Evolutionary conservation across 805 yeast species (phyloP).

Genomic region (Groenewaldozyma tartarivorans): DNA sequence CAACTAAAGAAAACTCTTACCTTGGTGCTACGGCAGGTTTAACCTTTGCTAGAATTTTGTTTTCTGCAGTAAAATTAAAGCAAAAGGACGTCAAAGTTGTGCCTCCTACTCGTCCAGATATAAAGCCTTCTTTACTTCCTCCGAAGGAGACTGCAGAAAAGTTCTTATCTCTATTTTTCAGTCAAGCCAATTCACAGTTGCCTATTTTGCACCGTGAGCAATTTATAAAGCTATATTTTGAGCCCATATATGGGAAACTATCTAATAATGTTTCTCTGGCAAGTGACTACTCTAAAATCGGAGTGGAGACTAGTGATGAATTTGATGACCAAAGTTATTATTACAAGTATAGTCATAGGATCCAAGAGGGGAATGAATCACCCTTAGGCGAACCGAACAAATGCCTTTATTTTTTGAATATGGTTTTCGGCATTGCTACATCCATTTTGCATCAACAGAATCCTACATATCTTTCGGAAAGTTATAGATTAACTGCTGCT

Average conservation of each 20-base stretch:
- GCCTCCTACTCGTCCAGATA: constrained; percentile 6
- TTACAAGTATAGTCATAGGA: constrained; percentile 6
- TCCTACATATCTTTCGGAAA: constrained; percentile 54
- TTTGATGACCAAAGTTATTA: constrained; percentile 7
- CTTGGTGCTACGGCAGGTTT: constrained; percentile 37
- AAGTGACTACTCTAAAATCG: constrained; percentile 15
- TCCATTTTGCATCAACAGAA: constrained; percentile 63
- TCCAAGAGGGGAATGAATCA: constrained; percentile 1
- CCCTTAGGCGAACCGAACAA: constrained; percentile 8
- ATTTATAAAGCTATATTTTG: constrained; percentile 55
- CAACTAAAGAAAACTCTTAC: constrained; percentile 16
- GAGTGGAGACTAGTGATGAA: constrained; percentile 4
- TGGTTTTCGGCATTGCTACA: constrained; percentile 73
- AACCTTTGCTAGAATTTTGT: constrained; percentile 66
- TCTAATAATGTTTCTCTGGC: constrained; percentile 45
- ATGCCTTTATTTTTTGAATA: constrained; percentile 55
- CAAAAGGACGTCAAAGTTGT: constrained; percentile 16
- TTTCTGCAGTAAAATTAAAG: constrained; percentile 57
- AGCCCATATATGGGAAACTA: constrained; percentile 71
- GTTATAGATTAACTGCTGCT: constrained; percentile 61
- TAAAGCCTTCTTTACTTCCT: constrained; percentile 48
- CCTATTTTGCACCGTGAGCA: constrained; percentile 79
- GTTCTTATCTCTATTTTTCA: constrained; percentile 56
- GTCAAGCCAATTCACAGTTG: constrained; percentile 72
- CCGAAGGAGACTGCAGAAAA: constrained; percentile 61